Conservation (phyloP, 768 basidiomycete genomes). For the Sporobolomyces roseus region DNA sequence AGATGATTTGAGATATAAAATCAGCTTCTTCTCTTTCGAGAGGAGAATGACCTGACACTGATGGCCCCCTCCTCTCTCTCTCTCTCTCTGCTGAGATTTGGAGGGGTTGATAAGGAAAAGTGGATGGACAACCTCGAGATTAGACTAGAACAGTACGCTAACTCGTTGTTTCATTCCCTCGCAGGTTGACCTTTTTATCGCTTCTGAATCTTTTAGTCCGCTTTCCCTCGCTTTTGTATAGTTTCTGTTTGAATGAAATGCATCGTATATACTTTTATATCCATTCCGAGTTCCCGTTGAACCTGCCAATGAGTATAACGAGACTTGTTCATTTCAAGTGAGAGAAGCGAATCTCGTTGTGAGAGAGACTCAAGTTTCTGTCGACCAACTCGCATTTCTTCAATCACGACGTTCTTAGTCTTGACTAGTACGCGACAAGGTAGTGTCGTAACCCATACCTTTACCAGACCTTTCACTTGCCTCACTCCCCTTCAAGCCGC, state of each 20-base stretch:
- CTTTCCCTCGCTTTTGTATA: background rate
- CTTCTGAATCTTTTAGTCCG: background rate
- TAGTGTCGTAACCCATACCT: conserved; percentile 1
- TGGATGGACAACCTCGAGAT: too few relatives aligned
- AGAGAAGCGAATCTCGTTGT: too few relatives aligned
- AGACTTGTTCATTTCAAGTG: too few relatives aligned
- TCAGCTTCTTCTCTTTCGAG: background rate
- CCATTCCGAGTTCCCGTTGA: too few relatives aligned
- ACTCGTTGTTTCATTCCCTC: background rate
- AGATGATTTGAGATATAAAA: background rate
- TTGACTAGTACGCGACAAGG: conserved; percentile 13
- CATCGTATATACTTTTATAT: too few relatives aligned
- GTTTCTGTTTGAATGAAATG: too few relatives aligned
- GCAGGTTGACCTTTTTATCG: background rate
- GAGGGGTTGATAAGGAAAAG: too few relatives aligned
- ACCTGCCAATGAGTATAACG: too few relatives aligned
- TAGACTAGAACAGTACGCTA: background rate
- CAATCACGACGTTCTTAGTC: conserved; percentile 27
- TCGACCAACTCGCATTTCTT: too few relatives aligned
- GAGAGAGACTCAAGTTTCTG: too few relatives aligned
- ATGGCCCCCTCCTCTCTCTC: conserved; percentile 10
- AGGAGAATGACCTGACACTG: too few relatives aligned
- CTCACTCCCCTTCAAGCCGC: background rate
- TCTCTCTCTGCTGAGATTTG: too few relatives aligned
- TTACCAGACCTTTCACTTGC: background rate